A percentile compares a stretch with the other conserved stretches of the same genome.
phyloP scores from a whole-genome alignment of 2,329 filamentous ascomycete species.

The Falciphora oryzae region DNA sequence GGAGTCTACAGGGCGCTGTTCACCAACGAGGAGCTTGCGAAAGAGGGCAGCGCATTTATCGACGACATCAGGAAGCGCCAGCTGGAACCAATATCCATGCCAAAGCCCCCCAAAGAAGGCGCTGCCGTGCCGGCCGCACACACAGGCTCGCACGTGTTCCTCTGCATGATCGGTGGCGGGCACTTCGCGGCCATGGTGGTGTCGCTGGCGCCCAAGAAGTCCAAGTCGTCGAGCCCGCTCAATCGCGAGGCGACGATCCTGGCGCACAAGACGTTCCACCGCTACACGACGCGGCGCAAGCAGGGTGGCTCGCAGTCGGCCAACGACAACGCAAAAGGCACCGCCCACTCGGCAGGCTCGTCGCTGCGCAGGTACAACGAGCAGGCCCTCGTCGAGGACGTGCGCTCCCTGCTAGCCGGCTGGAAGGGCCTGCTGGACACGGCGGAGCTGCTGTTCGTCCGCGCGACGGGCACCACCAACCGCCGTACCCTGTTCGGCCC shows the following conservation, averaged over 20 bases:
- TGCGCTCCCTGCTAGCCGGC: constrained; percentile 70
- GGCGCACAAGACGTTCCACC: constrained; percentile 95
- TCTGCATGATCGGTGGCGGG: constrained; percentile 97
- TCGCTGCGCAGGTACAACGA: constrained; percentile 91
- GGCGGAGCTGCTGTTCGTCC: constrained; percentile 79
- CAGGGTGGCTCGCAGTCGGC: constrained; percentile 93
- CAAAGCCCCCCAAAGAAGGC: constrained; percentile 50
- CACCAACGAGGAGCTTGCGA: constrained; percentile 62
- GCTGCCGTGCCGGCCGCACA: constrained; percentile 49
- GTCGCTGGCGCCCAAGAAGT: constrained; percentile 73
- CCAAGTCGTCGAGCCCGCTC: constrained; percentile 63
- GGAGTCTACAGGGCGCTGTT: constrained; percentile 84
- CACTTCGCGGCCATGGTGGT: constrained; percentile 98
- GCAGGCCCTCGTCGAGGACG: constrained; percentile 80
- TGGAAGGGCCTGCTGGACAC: constrained; percentile 85
- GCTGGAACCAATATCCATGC: constrained; percentile 54
- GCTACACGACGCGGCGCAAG: constrained; percentile 93
- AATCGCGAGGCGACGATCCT: constrained; percentile 83
- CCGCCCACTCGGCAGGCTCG: constrained; percentile 89
- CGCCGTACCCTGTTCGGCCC: constrained; percentile 82
- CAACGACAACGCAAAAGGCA: constrained; percentile 89
- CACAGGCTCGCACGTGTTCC: constrained; percentile 79
- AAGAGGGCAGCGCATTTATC: constrained; percentile 39
- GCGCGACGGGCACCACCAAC: constrained; percentile 83
- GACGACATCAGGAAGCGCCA: constrained; percentile 73